Base-by-base conservation (phyloP, 192 early-diverging fungal species). In the Coemansia javaensis region DNA sequence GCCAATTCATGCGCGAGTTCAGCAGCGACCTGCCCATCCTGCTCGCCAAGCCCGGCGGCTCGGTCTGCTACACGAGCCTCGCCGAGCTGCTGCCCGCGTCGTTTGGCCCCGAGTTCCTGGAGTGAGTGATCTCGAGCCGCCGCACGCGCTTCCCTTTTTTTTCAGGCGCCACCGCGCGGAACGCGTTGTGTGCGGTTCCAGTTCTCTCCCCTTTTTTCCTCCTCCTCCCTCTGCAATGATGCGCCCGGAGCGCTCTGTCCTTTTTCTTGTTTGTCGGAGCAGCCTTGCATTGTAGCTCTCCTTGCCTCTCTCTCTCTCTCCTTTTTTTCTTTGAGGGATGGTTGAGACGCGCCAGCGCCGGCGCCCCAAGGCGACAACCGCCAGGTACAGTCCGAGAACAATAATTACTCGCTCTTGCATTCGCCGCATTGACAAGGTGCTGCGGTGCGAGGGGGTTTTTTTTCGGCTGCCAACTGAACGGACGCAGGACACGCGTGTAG, bases 1-100 rank as follows among this genome's bases (percentile, higher is more conserved):
- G 59, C 25, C 90, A 91, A 80, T 89, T 89, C 45, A 84, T 91
- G 72, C 76, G 81, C 13, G 90, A 91, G 58, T 91, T 88, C 49
- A 85, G 87, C 44, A 83, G 66, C 40, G 70, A 80, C 24, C 45
- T 90, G 43, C 56, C 72, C 30, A 77, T 87, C 21, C 75, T 84
- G 47, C 50, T 84, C 16, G 72, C 78, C 25, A 81, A 77, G 35
- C 52, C 71, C 5, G 68, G 79, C 22, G 80, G 85, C 10, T 67
- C 47, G 21, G 68, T 72, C 39, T 72, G 75, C 51, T 49, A 59
- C 30, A 71, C 74, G 22, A 60, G 40, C 7, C 63, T 91, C 32
- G 41, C 41, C 4, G 77, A 83, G 42, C 59, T 91, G 23, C 56
- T 91, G 9, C 87, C 87, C 14, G 58, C 77, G 40, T 78, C 77